A percentile compares a stretch with the other conserved stretches of the same genome.
These are phyloP conservation scores for Blastobotrys raffinosifermentans DNA, from an alignment of 1,139 yeast genomes.

Conservation along the genomic window DNA sequence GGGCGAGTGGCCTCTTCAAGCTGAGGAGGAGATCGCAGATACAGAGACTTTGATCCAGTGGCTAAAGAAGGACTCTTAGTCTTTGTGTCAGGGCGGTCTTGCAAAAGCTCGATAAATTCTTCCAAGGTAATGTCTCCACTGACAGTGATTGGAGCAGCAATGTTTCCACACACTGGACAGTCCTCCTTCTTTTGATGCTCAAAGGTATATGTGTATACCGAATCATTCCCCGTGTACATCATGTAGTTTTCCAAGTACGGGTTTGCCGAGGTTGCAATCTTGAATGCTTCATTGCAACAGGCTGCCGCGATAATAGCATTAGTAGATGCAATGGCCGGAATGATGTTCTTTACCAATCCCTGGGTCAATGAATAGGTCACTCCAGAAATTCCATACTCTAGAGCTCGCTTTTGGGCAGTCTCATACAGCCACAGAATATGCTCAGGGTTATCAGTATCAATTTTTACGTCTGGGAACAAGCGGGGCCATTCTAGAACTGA, in stretches of 20 bases:
- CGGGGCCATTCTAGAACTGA: constrained; percentile 71
- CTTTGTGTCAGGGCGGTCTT: constrained; percentile 35
- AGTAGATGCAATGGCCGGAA: constrained; percentile 93
- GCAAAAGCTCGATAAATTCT: constrained; percentile 42
- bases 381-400: constrained; percentile 57
- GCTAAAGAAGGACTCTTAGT: constrained; percentile 49
- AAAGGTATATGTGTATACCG: constrained; percentile 70
- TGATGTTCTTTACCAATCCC: constrained; percentile 87
- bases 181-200: constrained; percentile 51
- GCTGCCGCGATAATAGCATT: constrained; percentile 91
- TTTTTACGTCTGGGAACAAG: constrained; percentile 36
- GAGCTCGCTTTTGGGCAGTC: constrained; percentile 55
- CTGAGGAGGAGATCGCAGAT: constrained; percentile 47
- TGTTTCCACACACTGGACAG: constrained; percentile 72
- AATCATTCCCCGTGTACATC: constrained; percentile 80
- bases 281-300: constrained; percentile 84
- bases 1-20: constrained; percentile 46
- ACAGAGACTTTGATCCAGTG: constrained; percentile 40
- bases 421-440: constrained; percentile 64
- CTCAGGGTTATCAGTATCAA: constrained; percentile 66
- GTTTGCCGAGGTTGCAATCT: constrained; percentile 62
- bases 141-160: constrained; percentile 35
- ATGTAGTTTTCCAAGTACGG: constrained; percentile 72
- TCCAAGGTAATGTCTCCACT: constrained; percentile 42
- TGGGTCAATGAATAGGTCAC: constrained; percentile 67